Evolutionary conservation across 768 basidiomycete species (phyloP).

Genomic region (Termitomyces titanicus): DNA sequence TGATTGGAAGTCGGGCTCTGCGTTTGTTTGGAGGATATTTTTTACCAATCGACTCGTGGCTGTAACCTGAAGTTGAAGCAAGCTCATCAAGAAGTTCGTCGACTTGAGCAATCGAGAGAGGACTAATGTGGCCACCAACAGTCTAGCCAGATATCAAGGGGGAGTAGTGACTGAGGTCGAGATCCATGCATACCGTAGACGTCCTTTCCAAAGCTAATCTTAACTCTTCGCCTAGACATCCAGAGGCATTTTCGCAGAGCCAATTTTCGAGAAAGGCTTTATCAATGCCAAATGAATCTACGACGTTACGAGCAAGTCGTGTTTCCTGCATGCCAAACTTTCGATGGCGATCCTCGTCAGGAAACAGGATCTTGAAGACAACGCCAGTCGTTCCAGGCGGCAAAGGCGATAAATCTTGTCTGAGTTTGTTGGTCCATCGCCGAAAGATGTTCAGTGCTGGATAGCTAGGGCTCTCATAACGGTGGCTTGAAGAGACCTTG

Average conservation of each 20-base stretch:
- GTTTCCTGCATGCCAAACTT: conserved; percentile 74
- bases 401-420: conserved; percentile 40
- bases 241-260: conserved; percentile 41
- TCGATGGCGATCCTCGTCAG: conserved; percentile 69
- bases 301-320: conserved; percentile 49
- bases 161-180: background rate
- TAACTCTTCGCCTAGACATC: conserved; percentile 73
- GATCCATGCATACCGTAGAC: conserved; percentile 30
- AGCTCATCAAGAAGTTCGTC: conserved; percentile 73
- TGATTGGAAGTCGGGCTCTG: conserved; percentile 31
- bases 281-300: conserved; percentile 41
- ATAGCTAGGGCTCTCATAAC: conserved; percentile 20
- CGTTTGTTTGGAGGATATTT: conserved; percentile 22
- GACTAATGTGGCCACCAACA: conserved; percentile 30
- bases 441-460: conserved; percentile 39
- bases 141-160: conserved; percentile 15
- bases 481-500: conserved; percentile 19
- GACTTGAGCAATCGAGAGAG: conserved; percentile 44
- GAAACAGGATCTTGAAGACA: conserved; percentile 78
- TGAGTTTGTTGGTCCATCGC: conserved; percentile 43
- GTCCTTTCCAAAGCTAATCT: conserved; percentile 37
- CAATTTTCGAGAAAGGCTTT: conserved; percentile 30
- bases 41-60: conserved; percentile 42
- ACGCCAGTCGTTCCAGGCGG: conserved; percentile 51
- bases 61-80: conserved; percentile 62